Conservation (phyloP, 768 basidiomycete genomes). For the Tylopilus vinaceipallidus region DNA sequence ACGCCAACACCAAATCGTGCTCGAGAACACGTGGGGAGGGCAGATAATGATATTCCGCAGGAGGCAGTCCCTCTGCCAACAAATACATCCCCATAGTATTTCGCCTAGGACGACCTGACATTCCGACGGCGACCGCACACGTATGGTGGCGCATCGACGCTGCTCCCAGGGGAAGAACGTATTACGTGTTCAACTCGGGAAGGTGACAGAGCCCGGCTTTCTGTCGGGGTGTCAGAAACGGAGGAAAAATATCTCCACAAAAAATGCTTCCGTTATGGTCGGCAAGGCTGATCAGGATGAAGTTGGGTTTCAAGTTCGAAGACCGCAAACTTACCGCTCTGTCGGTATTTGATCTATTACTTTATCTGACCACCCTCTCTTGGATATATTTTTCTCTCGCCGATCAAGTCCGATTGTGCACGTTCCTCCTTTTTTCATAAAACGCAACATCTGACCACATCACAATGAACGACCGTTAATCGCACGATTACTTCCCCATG, state of each 20-base stretch:
- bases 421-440: constrained; percentile 6
- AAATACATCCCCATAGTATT: not conserved
- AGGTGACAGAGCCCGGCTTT: constrained; percentile 8
- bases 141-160: constrained; percentile 13
- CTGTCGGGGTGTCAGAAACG: constrained; percentile 21
- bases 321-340: constrained; percentile 28
- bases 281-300: constrained; percentile 29
- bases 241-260: constrained; percentile 22
- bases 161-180: constrained; percentile 3
- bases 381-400: constrained; percentile 31
- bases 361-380: constrained; percentile 26
- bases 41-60: constrained; percentile 17
- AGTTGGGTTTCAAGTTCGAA: constrained; percentile 35
- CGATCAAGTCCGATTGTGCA: constrained; percentile 34
- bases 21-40: constrained; percentile 9
- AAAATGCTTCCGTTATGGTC: constrained; percentile 28
- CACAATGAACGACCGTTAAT: constrained; percentile 19
- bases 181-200: constrained; percentile 25
- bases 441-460: constrained; percentile 4
- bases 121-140: not conserved
- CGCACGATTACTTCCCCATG: constrained; percentile 9
- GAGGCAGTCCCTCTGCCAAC: constrained; percentile 5
- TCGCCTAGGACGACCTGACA: not conserved
- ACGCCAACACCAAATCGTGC: constrained; percentile 2
- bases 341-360: constrained; percentile 29